Percentiles rank a stretch among this genome's conserved stretches.
phyloP scores from a whole-genome alignment of 2,329 filamentous ascomycete species.

The Biscogniauxia sp. region DNA sequence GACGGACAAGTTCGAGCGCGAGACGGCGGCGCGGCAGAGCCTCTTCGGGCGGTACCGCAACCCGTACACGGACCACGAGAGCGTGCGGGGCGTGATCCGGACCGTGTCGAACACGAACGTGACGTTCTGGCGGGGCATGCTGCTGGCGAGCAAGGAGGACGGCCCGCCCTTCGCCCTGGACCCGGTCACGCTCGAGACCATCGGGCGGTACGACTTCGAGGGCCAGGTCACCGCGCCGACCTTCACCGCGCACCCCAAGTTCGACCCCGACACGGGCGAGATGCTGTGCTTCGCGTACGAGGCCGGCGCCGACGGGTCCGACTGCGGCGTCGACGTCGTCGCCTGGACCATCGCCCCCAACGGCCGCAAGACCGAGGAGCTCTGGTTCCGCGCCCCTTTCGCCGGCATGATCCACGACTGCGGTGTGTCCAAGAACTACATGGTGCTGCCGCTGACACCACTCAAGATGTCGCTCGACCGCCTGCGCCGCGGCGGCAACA shows the following conservation, averaged over 20 bases:
- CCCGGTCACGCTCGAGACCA: conserved; percentile 46
- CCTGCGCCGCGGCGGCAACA: conserved; percentile 45
- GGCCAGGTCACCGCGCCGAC: conserved; percentile 46
- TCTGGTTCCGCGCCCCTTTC: conserved; percentile 49
- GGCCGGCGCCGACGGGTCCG: conserved; percentile 41
- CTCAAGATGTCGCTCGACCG: conserved; percentile 44
- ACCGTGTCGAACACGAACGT: conserved; percentile 60
- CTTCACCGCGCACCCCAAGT: conserved; percentile 53
- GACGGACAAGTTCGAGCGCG: conserved; percentile 36
- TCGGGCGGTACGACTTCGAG: conserved; percentile 50
- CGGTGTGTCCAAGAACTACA: conserved; percentile 45
- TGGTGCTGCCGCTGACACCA: conserved; percentile 47
- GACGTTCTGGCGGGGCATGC: conserved; percentile 54
- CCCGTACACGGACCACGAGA: conserved; percentile 54
- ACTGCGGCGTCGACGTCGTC: conserved; percentile 43
- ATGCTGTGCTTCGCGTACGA: conserved; percentile 53
- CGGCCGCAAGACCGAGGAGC: conserved; percentile 45
- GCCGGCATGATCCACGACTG: conserved; percentile 54
- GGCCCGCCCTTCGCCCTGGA: conserved; percentile 51
- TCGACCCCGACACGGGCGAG: conserved; percentile 50
- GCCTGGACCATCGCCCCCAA: conserved; percentile 45
- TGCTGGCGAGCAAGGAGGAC: conserved; percentile 56
- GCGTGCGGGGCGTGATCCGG: conserved; percentile 52
- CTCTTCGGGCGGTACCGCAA: conserved; percentile 58
- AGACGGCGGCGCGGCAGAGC: conserved; percentile 26